These are phyloP conservation scores for Oryza nivara DNA, from an alignment of 176 grass and related monocot genomes.

Conservation along the genomic window DNA sequence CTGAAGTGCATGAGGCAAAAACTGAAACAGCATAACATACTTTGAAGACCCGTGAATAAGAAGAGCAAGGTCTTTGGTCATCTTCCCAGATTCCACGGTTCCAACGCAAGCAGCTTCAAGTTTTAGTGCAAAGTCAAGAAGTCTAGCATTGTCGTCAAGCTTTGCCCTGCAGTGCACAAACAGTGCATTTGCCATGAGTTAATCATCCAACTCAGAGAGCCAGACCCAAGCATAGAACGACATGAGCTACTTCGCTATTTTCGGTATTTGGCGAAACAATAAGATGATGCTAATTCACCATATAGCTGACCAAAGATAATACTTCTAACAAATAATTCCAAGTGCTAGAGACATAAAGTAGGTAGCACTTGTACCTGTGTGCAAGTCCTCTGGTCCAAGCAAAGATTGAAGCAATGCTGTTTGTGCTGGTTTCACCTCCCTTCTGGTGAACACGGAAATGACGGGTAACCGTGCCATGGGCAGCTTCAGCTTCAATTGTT, in stretches of 20 bases:
- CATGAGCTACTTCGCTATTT: background rate
- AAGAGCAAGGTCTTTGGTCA: slow-evolving; percentile 98
- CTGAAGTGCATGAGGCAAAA: background rate
- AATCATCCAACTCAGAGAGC: background rate
- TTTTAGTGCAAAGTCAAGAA: slow-evolving; percentile 82
- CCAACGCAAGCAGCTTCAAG: slow-evolving; percentile 86
- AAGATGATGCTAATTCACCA: background rate
- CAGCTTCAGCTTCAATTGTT: slow-evolving; percentile 99
- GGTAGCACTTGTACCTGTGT: slow-evolving; percentile 63
- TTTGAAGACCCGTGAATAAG: slow-evolving; percentile 83
- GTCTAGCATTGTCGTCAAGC: slow-evolving; percentile 80
- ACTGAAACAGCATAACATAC: slow-evolving; percentile 45
- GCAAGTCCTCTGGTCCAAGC: slow-evolving; percentile 94
- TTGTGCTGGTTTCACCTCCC: slow-evolving; percentile 97
- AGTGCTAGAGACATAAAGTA: background rate
- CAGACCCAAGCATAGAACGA: background rate
- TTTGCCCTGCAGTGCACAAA: slow-evolving; percentile 68
- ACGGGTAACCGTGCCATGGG: slow-evolving; percentile 94
- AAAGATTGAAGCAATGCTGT: slow-evolving; percentile 99
- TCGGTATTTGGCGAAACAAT: background rate
- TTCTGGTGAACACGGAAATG: slow-evolving; percentile 97
- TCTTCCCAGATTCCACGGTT: slow-evolving; percentile 90
- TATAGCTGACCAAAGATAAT: slow-evolving; percentile 19
- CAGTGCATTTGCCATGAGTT: background rate
- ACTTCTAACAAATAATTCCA: background rate